Evolutionary conservation across 2,329 filamentous ascomycete genomes (phyloP), one percentile per base, ranked within the genome.

Genomic region (Fusarium newnesense): DNA sequence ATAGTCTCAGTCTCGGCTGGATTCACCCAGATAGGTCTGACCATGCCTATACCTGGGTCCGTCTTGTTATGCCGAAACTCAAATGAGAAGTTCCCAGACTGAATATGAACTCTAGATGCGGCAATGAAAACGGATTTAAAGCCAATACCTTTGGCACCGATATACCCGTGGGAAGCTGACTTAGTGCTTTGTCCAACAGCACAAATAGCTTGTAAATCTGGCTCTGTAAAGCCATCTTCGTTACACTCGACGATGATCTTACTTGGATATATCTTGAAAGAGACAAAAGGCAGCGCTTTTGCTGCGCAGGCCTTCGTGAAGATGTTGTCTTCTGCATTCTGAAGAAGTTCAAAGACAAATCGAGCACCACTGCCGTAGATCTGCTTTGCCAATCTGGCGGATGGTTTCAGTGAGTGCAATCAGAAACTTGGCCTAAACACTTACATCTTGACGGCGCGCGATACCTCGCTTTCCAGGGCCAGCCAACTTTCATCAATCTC

Each of bases 61-160:
- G 28, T 49, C 46, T 12, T 65, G 0, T 24, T 59, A 15, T 73
- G 71, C 16, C 34, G 21, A 36, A 75, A 75, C 8, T 73, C 57
- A 2, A 76, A 73, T 0, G 69, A 75, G 28, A 71, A 75, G 3
- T 67, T 49, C 0, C 69, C 73, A 2, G 71, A 75, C 34, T 74
- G 67, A 11, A 76, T 74, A 9, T 73, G 53, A n/a, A 70, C 64
- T 28, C 37, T 69, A 1, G 71, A 61, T 3, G 69, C 69, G 1
- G 64, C 64, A 11, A 75, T 64, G 0, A 75, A 49, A 1, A 49
- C 28, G 13, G 28, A 49, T 8, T 49, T 49, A 4, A 49, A 49
- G 16, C 46, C 28, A 30, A 49, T 49, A 0, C 46, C 46, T n/a
- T 30, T 49, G 13, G 46, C 28, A 21, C 46, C 28, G 9, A 49